Conservation (phyloP, 2,329 filamentous ascomycete species). For the Calonectria henricotiae region DNA sequence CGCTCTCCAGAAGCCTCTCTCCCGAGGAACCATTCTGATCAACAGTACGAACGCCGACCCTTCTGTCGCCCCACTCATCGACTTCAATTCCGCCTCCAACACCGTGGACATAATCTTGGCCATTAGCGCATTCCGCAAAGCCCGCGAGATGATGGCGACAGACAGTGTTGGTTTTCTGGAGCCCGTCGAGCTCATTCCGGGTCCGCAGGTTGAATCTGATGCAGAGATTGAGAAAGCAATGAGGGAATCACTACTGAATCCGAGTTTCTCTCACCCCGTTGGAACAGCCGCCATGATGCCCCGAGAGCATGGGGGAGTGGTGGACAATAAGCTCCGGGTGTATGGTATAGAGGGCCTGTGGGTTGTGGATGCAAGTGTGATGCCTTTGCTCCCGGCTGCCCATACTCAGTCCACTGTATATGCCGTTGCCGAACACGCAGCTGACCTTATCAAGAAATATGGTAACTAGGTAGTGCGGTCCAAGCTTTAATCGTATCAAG, state of each 20-base stretch:
- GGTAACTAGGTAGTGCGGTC: background rate
- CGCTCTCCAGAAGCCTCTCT: slow-evolving; percentile 13
- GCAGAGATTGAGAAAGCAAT: background rate
- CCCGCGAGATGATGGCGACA: slow-evolving; percentile 6
- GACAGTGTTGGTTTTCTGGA: background rate
- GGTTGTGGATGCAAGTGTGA: slow-evolving; percentile 7
- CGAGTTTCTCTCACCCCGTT: slow-evolving; percentile 1
- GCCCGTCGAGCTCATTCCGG: slow-evolving; percentile 8
- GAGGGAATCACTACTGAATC: background rate
- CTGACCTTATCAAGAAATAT: slow-evolving; percentile 10
- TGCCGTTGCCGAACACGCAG: background rate
- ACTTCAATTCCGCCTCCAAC: slow-evolving; percentile 13
- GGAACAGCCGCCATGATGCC: slow-evolving; percentile 19
- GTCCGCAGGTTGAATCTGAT: background rate
- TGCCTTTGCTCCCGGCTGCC: background rate
- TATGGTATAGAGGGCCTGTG: slow-evolving; percentile 6
- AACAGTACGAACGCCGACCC: slow-evolving; percentile 15
- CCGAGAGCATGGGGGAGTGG: slow-evolving; percentile 3
- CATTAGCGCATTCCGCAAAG: slow-evolving; percentile 4
- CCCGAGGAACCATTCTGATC: slow-evolving; percentile 9
- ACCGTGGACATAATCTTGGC: background rate
- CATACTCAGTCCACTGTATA: slow-evolving; percentile 9
- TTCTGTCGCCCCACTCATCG: background rate
- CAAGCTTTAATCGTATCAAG: too few species aligned
- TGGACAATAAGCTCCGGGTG: slow-evolving; percentile 5